Base-by-base conservation (phyloP, 257 asterid genomes). In the Ocimum tenuiflorum region DNA sequence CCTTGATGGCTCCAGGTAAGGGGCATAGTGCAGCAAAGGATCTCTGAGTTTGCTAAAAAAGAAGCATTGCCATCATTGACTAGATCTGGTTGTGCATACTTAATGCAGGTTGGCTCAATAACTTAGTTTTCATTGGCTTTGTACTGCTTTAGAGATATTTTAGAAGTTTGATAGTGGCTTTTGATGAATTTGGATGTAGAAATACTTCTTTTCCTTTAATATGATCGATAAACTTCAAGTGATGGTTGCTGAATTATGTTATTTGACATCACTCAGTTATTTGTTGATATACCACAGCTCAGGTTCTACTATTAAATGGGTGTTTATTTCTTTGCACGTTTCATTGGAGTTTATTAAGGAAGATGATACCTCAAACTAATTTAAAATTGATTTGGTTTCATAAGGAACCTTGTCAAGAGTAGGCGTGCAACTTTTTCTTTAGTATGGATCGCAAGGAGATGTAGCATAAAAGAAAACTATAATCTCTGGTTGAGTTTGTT, bases 51-150 rank as follows among this genome's bases (percentile, higher is more conserved):
- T 78, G 56, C 97, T 56, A 90, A 87, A 88, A 94, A 81, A 75
- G 97, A 94, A 79, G 87, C 85, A 54, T 71, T 94, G 78, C 85
- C 96, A 3, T 90, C 97, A 60, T 80, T 90, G 85, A 88, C 89
- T 70, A 83, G 99, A 88, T 94, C 96, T 76, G 97, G 99, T 56
- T 94, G 95, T 85, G 95, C 99, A 68, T 94, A 94, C 68, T 77
- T 94, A 42, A 88, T 94, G 88, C 99, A 94, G 96, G 99, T 94
- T 75, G 47, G 60, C 76, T 83, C 68, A 31, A 39, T 68, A 29
- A 19, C 39, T 23, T 15, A 64, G 47, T 60, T 63, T 54, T 18
- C 46, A 17, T 54, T 42, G 49, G 47, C 50, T 38, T 63, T 10
- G 60, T 39, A 33, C 59, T 67, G 57, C 38, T 57, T 62, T 33